Percentiles rank a stretch among this genome's conserved stretches.
These are phyloP conservation scores for Chlamydomonas incerta DNA, from an alignment of 139 green algal genomes.

Conservation along the genomic window DNA sequence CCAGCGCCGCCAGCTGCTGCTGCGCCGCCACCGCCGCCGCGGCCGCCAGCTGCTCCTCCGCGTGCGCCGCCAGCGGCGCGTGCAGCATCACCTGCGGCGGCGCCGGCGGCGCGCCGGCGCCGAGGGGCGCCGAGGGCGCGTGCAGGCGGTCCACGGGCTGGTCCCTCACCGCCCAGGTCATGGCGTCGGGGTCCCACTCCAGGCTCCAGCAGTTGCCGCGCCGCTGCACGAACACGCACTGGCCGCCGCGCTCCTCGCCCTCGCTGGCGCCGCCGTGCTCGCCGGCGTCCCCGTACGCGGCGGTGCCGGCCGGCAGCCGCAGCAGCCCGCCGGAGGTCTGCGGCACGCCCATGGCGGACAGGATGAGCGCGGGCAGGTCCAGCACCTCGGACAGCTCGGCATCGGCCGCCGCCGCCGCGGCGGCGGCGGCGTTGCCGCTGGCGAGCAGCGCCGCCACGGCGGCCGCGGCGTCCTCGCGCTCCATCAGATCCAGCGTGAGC, in stretches of 20 bases:
- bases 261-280: no score
- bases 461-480: background rate
- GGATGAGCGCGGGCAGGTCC: background rate
- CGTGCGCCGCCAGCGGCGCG: background rate
- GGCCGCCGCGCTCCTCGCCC: no score
- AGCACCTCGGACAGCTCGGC: background rate
- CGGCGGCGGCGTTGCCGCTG: background rate
- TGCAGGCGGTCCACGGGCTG: no score
- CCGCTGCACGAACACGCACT: background rate
- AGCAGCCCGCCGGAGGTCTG: background rate
- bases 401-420: no score
- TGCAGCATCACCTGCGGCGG: no score
- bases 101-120: background rate
- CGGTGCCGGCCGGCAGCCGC: no score
- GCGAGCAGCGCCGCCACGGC: background rate
- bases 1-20: background rate
- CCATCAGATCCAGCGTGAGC: slow-evolving; percentile 26
- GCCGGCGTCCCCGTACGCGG: no score
- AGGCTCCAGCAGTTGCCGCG: background rate
- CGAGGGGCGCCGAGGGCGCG: background rate
- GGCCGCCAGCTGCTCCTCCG: slow-evolving; percentile 7
- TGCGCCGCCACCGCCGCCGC: background rate
- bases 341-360: slow-evolving; percentile 10
- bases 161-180: background rate
- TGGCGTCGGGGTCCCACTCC: background rate